Base-by-base conservation (phyloP, 345 rosid genomes). In the Murraya paniculata region DNA sequence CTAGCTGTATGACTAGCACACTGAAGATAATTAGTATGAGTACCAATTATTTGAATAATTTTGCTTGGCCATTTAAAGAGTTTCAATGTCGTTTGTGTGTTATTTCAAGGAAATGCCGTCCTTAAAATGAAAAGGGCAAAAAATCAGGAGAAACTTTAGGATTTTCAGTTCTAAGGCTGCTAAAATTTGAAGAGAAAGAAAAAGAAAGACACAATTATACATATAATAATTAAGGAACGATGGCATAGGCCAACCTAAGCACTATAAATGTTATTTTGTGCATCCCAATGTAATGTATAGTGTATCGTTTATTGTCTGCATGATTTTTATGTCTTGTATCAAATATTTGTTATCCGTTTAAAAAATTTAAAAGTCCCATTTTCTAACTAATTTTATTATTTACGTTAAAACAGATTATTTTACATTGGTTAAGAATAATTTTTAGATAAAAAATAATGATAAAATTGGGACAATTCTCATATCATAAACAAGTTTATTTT, bases 261-360 rank as follows among this genome's bases (percentile, higher is more conserved):
- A 83, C 75, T 80, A 68, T 75, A 84, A 88, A 81, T 77, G 73
- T 74, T 75, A 50, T 0, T 69, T 77, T 55, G 79, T 74, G 79
- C 66, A 81, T 86, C 86, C 89, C 86, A 79, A 79, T 78, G 83
- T 77, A 60, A 76, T 75, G 71, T 45, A 57, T 58, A 6, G 22
- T 53, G 19, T 53, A 18, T 53, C 53, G 19, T 74, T 33, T 61
- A 13, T 30, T 39, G 61, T 78, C 66, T 73, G 75, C 75, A 60
- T 21, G 71, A 73, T 69, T 78, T 78, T 61, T 56, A 53, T 70
- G 79, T 70, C 82, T 19, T 18, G 39, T 27, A 81, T 79, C 79
- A 75, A 83, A 68, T 81, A 81, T 58, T 50, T 50, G 7, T 50
- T 18, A 50, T 50, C 56, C 18, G 7, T 50, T 50, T 14, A 5